These are phyloP conservation scores for Vitis hybrid DNA, from an alignment of 177 flowering plant species.

Conservation along the genomic window DNA sequence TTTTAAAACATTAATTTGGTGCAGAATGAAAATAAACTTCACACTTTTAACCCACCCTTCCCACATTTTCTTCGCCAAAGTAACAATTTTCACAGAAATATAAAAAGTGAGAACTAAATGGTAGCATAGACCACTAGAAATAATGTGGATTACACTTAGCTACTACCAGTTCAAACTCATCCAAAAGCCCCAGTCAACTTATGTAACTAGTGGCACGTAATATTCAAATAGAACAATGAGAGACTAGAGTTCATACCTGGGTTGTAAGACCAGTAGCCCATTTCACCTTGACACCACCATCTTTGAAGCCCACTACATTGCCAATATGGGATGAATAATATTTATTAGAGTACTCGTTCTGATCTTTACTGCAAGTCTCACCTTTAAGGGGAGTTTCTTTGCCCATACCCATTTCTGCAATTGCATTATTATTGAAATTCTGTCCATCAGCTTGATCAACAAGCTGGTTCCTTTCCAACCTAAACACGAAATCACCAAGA, in stretches of 20 bases:
- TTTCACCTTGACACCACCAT: too few species aligned
- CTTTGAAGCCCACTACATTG: too few species aligned
- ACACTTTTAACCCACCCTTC: too few species aligned
- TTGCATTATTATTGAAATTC: background rate
- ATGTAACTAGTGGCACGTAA: background rate
- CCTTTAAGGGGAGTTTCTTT: constrained; percentile 14
- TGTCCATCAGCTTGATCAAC: constrained; percentile 21
- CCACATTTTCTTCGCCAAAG: too few species aligned
- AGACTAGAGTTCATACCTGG: too few species aligned
- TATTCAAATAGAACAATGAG: background rate
- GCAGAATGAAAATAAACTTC: background rate
- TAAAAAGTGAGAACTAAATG: background rate
- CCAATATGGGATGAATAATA: constrained; percentile 44
- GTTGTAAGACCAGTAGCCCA: too few species aligned
- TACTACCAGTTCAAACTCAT: background rate
- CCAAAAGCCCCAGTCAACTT: background rate
- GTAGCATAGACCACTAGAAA: background rate
- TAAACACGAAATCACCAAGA: constrained; percentile 71
- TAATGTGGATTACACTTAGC: background rate
- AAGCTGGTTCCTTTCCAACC: constrained; percentile 23
- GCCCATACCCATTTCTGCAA: constrained; percentile 9
- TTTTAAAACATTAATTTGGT: background rate
- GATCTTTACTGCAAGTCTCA: constrained; percentile 14
- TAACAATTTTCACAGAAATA: too few species aligned
- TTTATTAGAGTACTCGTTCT: constrained; percentile 4